Percentiles rank a stretch among this genome's conserved stretches.
Evolutionary conservation across 192 early-diverging fungal species (phyloP).

Genomic region (Chytriomyces sp.): DNA sequence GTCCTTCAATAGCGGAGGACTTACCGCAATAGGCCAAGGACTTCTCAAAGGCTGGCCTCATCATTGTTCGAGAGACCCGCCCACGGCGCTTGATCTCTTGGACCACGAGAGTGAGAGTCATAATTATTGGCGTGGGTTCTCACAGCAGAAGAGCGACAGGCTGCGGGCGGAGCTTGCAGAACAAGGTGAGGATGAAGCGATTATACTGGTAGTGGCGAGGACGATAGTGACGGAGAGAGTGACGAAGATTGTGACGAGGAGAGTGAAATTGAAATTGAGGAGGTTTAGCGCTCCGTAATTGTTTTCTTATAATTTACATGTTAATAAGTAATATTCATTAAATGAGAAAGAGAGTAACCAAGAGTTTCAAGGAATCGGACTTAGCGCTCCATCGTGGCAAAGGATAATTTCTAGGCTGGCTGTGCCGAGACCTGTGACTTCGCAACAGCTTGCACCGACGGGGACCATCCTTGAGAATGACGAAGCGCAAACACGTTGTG

Average conservation of each 20-base stretch:
- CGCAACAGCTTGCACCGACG: no score
- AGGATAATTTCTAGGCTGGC: no score
- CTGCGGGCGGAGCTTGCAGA: neutral
- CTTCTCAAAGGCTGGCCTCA: slow-evolving; percentile 79
- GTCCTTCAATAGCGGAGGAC: slow-evolving; percentile 77
- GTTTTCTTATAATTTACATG: neutral
- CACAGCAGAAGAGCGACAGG: slow-evolving; percentile 15
- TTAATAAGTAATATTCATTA: neutral
- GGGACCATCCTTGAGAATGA: no score
- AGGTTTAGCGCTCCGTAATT: neutral
- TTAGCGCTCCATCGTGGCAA: no score
- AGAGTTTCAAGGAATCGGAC: neutral
- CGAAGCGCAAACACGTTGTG: no score
- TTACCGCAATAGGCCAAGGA: slow-evolving; percentile 54
- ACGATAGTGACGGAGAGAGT: neutral
- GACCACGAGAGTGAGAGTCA: slow-evolving; percentile 50
- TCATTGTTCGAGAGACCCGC: slow-evolving; percentile 73
- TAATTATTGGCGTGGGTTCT: slow-evolving; percentile 45
- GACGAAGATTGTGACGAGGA: neutral
- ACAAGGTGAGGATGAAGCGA: neutral
- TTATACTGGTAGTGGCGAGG: neutral
- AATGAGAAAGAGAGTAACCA: neutral
- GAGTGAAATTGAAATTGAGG: neutral
- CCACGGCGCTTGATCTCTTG: slow-evolving; percentile 72
- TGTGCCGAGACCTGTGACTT: no score